These are phyloP conservation scores for Leccinellum luteum DNA, from an alignment of 768 basidiomycete genomes.

Conservation along the genomic window DNA sequence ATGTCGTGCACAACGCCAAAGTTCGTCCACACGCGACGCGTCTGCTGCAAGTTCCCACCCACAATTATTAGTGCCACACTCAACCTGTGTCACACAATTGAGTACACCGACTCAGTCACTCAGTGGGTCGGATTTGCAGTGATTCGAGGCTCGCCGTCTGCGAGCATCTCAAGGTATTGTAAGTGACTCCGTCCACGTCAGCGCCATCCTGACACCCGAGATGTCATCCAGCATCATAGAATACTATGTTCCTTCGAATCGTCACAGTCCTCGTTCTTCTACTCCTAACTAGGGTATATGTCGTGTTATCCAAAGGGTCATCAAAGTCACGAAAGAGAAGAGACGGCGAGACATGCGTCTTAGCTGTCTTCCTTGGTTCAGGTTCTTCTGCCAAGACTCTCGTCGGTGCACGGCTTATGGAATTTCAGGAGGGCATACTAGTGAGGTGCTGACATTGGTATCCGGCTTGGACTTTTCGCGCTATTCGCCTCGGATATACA, in stretches of 20 bases:
- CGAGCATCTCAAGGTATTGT: not conserved
- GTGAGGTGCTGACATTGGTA: conserved; percentile 74
- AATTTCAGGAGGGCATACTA: conserved; percentile 85
- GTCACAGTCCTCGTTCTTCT: conserved; percentile 7
- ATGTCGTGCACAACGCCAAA: conserved; percentile 22
- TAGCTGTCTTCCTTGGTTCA: conserved; percentile 93
- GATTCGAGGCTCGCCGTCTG: not conserved
- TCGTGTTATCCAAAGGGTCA: conserved; percentile 12
- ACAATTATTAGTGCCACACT: too few species aligned
- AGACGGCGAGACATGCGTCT: conserved; percentile 34
- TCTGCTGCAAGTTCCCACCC: conserved; percentile 13
- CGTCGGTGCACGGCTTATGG: conserved; percentile 6
- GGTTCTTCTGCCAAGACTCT: conserved; percentile 46
- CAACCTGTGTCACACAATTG: too few species aligned
- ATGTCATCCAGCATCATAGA: not conserved
- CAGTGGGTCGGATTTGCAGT: not conserved
- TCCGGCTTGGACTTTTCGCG: conserved; percentile 71
- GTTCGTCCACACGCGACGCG: not conserved
- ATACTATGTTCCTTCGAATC: conserved; percentile 19
- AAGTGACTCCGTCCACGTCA: not conserved
- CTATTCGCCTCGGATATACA: conserved; percentile 76
- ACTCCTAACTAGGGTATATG: conserved; percentile 17
- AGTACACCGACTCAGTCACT: too few species aligned
- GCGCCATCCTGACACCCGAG: not conserved
- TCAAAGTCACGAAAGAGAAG: conserved; percentile 15